Conservation (phyloP, 257 asterid genomes). For the Forsythia viridissima region DNA sequence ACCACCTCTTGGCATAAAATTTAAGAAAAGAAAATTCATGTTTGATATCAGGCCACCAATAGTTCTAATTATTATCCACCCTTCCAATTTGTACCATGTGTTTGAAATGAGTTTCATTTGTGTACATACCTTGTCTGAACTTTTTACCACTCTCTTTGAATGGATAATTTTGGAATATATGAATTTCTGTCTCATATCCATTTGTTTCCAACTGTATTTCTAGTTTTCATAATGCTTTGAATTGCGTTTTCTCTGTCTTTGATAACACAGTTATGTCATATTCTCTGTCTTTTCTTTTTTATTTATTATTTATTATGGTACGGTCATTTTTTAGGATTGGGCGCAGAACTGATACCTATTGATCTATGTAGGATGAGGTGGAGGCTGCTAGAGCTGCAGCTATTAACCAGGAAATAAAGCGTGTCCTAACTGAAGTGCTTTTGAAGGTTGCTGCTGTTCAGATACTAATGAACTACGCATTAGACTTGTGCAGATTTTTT, state of each 20-base stretch:
- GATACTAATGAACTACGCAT: conserved; percentile 21
- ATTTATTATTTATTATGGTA: neutral
- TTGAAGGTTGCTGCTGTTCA: conserved; percentile 70
- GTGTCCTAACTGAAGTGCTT: conserved; percentile 92
- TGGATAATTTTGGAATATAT: neutral
- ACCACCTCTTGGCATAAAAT: neutral
- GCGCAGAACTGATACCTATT: conserved; percentile 28
- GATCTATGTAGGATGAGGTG: conserved; percentile 73
- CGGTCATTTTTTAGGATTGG: conserved; percentile 1
- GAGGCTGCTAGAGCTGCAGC: conserved; percentile 91
- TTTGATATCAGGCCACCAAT: neutral
- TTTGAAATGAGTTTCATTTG: neutral
- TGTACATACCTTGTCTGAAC: neutral
- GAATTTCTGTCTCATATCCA: neutral
- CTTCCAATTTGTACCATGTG: conserved; percentile 9
- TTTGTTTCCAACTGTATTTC: neutral
- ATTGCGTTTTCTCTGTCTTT: neutral
- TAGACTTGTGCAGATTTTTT: conserved; percentile 30
- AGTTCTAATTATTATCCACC: neutral
- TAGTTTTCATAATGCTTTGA: conserved; percentile 5
- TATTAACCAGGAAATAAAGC: conserved; percentile 90
- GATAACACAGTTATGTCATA: neutral
- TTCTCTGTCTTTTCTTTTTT: neutral
- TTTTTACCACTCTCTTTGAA: conserved; percentile 7
- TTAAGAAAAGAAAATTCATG: neutral